These are phyloP conservation scores for Umbelopsis isabellina DNA, from an alignment of 192 early-diverging fungal genomes.

Conservation along the genomic window DNA sequence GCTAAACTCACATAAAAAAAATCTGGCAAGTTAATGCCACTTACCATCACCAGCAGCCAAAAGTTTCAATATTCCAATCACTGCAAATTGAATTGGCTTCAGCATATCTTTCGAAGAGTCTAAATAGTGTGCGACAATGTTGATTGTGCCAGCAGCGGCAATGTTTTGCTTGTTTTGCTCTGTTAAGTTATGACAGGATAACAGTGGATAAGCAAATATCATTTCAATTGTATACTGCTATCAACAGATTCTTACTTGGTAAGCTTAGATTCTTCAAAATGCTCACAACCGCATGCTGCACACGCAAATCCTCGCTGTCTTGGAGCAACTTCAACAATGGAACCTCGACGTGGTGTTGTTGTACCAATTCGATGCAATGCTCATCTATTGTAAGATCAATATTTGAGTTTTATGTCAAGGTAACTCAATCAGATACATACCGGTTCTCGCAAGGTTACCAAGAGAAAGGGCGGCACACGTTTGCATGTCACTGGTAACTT, in stretches of 20 bases:
- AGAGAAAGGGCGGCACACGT: slow-evolving; percentile 62
- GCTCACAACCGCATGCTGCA: slow-evolving; percentile 66
- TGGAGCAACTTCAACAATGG: slow-evolving; percentile 57
- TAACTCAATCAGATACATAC: slow-evolving; percentile 24
- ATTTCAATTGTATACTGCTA: background rate
- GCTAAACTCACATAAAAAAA: background rate
- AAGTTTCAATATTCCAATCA: slow-evolving; percentile 59
- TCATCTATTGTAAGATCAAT: slow-evolving; percentile 46
- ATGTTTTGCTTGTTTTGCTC: slow-evolving; percentile 50
- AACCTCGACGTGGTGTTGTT: slow-evolving; percentile 55
- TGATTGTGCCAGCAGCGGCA: slow-evolving; percentile 53
- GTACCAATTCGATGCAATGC: slow-evolving; percentile 64
- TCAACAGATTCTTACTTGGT: slow-evolving; percentile 43
- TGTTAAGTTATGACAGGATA: slow-evolving; percentile 19
- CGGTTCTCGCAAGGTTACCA: slow-evolving; percentile 73
- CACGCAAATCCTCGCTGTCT: slow-evolving; percentile 48
- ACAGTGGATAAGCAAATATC: background rate
- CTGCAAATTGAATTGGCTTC: slow-evolving; percentile 54
- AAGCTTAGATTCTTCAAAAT: slow-evolving; percentile 71
- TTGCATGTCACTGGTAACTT: slow-evolving; percentile 47
- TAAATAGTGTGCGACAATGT: slow-evolving; percentile 44
- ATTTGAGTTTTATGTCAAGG: background rate
- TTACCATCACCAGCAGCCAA: slow-evolving; percentile 48
- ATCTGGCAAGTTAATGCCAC: background rate
- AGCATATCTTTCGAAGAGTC: slow-evolving; percentile 52